Conservation (phyloP, 768 basidiomycete species). For the Chalciporus chontae region DNA sequence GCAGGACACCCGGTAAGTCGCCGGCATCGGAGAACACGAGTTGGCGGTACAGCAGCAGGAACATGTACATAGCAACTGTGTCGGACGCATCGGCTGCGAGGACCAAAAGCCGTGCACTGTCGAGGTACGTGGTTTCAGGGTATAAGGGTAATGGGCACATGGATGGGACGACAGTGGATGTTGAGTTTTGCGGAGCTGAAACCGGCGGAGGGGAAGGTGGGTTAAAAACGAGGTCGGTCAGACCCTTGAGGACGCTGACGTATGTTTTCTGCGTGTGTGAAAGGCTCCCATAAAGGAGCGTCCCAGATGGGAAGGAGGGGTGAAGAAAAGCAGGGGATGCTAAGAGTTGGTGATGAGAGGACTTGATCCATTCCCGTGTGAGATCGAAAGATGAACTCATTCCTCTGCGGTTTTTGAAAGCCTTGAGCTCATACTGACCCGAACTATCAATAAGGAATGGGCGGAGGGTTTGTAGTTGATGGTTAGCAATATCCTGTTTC, state of each 20-base stretch:
- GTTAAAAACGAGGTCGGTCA: slow-evolving; percentile 65
- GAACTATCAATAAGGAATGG: slow-evolving; percentile 84
- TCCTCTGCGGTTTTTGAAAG: slow-evolving; percentile 62
- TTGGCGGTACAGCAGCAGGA: slow-evolving; percentile 77
- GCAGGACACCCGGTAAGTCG: slow-evolving; percentile 26
- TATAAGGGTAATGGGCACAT: slow-evolving; percentile 40
- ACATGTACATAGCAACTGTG: slow-evolving; percentile 71
- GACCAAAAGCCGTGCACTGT: slow-evolving; percentile 61
- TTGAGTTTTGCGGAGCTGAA: slow-evolving; percentile 29
- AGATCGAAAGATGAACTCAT: slow-evolving; percentile 42
- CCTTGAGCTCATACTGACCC: slow-evolving; percentile 73
- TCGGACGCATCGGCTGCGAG: slow-evolving; percentile 75
- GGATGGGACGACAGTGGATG: slow-evolving; percentile 30
- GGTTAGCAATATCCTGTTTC: slow-evolving; percentile 89
- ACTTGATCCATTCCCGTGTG: slow-evolving; percentile 64
- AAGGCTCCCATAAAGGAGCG: slow-evolving; percentile 42
- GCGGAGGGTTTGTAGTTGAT: slow-evolving; percentile 88
- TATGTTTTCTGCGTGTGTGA: slow-evolving; percentile 45
- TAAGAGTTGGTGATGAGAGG: slow-evolving; percentile 47
- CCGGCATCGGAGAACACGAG: slow-evolving; percentile 51
- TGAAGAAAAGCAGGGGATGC: slow-evolving; percentile 41
- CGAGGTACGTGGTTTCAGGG: slow-evolving; percentile 82
- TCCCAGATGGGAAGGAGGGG: slow-evolving; percentile 40
- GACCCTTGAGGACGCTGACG: slow-evolving; percentile 52
- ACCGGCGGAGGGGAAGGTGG: slow-evolving; percentile 41